Conservation (phyloP, 768 basidiomycete genomes). For the Rhodotorula paludigena region DNA sequence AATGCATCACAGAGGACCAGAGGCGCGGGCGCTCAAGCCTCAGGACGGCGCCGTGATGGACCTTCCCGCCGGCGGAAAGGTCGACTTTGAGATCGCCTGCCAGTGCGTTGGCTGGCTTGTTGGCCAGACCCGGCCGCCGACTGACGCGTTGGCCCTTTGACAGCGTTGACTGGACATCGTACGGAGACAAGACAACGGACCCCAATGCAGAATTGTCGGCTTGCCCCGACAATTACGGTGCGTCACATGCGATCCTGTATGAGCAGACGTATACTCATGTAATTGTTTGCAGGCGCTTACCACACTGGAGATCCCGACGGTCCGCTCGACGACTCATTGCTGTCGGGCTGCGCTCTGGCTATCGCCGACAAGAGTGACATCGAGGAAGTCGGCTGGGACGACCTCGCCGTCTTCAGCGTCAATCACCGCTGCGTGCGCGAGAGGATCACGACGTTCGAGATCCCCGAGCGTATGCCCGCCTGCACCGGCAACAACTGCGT, state of each 20-base stretch:
- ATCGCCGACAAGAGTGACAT: constrained; percentile 39
- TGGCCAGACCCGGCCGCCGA: too few relatives aligned
- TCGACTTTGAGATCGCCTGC: constrained; percentile 43
- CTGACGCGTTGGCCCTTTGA: too few relatives aligned
- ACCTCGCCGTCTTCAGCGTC: constrained; percentile 43
- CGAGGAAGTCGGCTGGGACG: constrained; percentile 19
- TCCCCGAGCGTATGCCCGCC: constrained; percentile 41
- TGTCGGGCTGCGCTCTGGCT: constrained; percentile 43
- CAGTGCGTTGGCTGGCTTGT: constrained; percentile 4
- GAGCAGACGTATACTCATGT: background rate
- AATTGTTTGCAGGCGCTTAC: constrained; percentile 34
- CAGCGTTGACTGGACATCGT: constrained; percentile 37
- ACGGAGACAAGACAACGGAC: constrained; percentile 26
- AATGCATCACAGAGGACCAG: background rate
- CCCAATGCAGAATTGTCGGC: constrained; percentile 11
- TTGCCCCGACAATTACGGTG: constrained; percentile 41
- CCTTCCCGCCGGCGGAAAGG: constrained; percentile 38
- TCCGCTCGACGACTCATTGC: constrained; percentile 15
- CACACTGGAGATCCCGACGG: constrained; percentile 39
- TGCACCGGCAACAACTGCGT: constrained; percentile 43
- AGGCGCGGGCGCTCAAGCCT: constrained; percentile 9
- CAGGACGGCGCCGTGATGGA: constrained; percentile 29
- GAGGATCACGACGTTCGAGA: constrained; percentile 38
- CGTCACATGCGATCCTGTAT: background rate
- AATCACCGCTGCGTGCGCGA: constrained; percentile 42